Conservation (phyloP, 345 rosid species). For the Alliaria petiolata region DNA sequence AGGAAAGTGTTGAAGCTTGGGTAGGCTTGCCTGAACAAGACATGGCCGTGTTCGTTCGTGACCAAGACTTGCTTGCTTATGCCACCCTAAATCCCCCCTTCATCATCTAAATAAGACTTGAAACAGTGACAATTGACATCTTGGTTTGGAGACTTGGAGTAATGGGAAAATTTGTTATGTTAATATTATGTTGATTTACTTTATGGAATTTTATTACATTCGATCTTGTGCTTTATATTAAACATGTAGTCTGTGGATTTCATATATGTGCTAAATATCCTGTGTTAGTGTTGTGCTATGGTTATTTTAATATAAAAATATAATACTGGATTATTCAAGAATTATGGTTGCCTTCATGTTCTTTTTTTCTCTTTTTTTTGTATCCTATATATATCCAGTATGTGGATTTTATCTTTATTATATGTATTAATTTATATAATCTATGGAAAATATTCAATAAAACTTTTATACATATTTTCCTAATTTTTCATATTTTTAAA, state of each 20-base stretch:
- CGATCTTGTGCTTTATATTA: not conserved
- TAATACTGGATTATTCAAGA: too few species aligned
- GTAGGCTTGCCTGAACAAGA: constrained; percentile 38
- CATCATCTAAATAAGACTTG: not conserved
- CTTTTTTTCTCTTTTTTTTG: too few species aligned
- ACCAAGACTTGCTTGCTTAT: constrained; percentile 34
- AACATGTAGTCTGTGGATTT: not conserved
- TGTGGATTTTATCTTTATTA: too few species aligned
- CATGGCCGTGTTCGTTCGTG: constrained; percentile 33
- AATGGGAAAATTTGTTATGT: not conserved
- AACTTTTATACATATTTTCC: too few species aligned
- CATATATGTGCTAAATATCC: not conserved
- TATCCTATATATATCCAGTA: too few species aligned
- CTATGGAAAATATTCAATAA: too few species aligned
- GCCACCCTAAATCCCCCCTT: constrained; percentile 36
- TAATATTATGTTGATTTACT: not conserved
- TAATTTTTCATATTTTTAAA: too few species aligned
- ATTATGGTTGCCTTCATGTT: too few species aligned
- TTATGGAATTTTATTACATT: not conserved
- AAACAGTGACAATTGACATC: not conserved
- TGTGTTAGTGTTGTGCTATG: not conserved
- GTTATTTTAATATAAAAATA: not conserved
- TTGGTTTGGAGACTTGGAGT: not conserved
- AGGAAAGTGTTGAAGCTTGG: constrained; percentile 47
- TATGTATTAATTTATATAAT: too few species aligned